Percentiles rank a stretch among this genome's conserved stretches.
Conservation (phyloP, 2,329 filamentous ascomycete species). For the Alternaria angustiovoidea region DNA sequence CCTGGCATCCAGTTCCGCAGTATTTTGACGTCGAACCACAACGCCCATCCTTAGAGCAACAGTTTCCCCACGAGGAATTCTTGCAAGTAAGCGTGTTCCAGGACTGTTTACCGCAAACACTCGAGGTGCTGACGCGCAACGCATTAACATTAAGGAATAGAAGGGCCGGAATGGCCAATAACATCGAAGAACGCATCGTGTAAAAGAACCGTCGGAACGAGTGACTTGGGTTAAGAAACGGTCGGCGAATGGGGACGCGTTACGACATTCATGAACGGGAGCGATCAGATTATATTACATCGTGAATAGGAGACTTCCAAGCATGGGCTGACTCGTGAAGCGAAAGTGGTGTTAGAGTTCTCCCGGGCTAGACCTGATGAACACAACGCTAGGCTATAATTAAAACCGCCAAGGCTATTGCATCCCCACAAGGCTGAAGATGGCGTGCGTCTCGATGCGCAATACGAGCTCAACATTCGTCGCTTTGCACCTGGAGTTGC, state of each 20-base stretch:
- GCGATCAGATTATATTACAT: conserved; percentile 4
- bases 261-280: neutral
- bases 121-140: neutral
- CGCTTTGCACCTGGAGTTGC: neutral
- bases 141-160: conserved; percentile 5
- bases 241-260: neutral
- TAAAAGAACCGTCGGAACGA: neutral
- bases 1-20: conserved; percentile 37
- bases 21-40: neutral
- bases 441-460: conserved; percentile 4
- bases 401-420: neutral
- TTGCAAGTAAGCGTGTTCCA: conserved; percentile 12
- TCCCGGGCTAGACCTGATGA: neutral
- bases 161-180: conserved; percentile 1
- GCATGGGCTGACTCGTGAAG: conserved; percentile 6
- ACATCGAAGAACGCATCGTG: neutral
- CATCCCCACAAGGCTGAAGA: conserved; percentile 8
- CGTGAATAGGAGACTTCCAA: conserved; percentile 6
- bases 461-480: conserved; percentile 5
- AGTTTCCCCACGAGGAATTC: conserved; percentile 2
- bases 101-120: conserved; percentile 5
- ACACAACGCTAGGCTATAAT: neutral
- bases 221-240: conserved; percentile 3
- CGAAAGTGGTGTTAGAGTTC: conserved; percentile 10
- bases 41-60: conserved; percentile 5